Evolutionary conservation across 805 yeast species (phyloP).

Genomic region (Candida ficus): DNA sequence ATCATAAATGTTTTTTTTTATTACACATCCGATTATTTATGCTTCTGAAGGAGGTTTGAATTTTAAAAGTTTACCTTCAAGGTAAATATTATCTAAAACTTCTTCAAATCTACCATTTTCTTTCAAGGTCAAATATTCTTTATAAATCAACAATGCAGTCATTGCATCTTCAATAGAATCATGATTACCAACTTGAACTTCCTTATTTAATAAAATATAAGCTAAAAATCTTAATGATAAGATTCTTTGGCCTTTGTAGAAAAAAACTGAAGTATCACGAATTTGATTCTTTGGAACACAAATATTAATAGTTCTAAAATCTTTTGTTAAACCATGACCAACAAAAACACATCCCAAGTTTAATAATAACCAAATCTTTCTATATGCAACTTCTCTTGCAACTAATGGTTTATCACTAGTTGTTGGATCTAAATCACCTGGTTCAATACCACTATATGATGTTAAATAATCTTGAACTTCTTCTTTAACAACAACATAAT

Average conservation of each 20-base stretch:
- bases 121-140: constrained; percentile 60
- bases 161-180: constrained; percentile 96
- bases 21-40: neutral
- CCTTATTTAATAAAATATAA: constrained; percentile 64
- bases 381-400: constrained; percentile 73
- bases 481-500: constrained; percentile 72
- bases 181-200: constrained; percentile 90
- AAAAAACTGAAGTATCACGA: constrained; percentile 81
- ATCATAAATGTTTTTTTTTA: neutral
- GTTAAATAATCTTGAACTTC: constrained; percentile 83
- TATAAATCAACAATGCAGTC: constrained; percentile 76
- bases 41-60: constrained; percentile 25
- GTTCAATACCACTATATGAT: constrained; percentile 87
- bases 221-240: constrained; percentile 83
- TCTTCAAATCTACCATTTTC: constrained; percentile 54
- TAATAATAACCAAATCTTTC: constrained; percentile 84
- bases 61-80: constrained; percentile 45
- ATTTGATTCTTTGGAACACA: constrained; percentile 84
- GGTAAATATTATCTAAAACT: constrained; percentile 61
- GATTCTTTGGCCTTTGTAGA: constrained; percentile 70
- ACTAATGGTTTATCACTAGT: constrained; percentile 67
- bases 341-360: constrained; percentile 89
- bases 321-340: constrained; percentile 91
- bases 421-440: constrained; percentile 78
- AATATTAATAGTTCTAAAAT: constrained; percentile 88